Evolutionary conservation across 2,329 filamentous ascomycete genomes (phyloP).

Genomic region (Ceratocystis albifundus): DNA sequence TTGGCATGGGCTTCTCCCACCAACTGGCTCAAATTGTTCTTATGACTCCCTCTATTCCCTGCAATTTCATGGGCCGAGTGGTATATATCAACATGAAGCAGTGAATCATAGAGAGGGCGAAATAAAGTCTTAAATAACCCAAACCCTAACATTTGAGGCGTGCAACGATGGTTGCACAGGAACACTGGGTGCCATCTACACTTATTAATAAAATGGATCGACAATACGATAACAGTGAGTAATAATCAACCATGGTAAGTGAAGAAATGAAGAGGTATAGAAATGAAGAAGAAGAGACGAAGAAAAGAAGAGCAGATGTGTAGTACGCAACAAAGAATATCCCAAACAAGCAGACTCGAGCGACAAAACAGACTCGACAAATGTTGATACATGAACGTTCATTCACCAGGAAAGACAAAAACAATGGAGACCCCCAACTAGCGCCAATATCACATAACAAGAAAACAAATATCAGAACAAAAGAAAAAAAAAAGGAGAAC

Average conservation of each 20-base stretch:
- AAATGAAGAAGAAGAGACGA: neutral
- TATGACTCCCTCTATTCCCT: neutral
- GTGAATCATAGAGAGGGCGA: neutral
- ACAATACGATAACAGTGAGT: neutral
- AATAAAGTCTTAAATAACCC: neutral
- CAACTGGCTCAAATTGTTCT: neutral
- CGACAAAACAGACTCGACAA: neutral
- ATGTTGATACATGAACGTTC: slow-evolving; percentile 8
- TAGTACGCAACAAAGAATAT: slow-evolving; percentile 4
- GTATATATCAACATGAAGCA: neutral
- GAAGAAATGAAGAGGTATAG: slow-evolving; percentile 10
- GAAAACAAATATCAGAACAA: neutral
- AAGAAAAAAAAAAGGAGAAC: neutral
- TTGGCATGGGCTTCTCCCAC: neutral
- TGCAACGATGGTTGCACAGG: neutral
- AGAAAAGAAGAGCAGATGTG: neutral
- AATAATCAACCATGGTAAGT: neutral
- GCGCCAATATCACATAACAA: neutral
- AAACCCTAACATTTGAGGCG: neutral
- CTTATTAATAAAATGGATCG: neutral
- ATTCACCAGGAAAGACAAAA: slow-evolving; percentile 8
- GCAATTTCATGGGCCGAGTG: neutral
- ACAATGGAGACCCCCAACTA: slow-evolving; percentile 8
- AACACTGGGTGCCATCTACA: neutral
- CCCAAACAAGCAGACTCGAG: slow-evolving; percentile 7